phyloP scores from a whole-genome alignment of 176 grass and related monocot genomes.

The Carex littledalei region DNA sequence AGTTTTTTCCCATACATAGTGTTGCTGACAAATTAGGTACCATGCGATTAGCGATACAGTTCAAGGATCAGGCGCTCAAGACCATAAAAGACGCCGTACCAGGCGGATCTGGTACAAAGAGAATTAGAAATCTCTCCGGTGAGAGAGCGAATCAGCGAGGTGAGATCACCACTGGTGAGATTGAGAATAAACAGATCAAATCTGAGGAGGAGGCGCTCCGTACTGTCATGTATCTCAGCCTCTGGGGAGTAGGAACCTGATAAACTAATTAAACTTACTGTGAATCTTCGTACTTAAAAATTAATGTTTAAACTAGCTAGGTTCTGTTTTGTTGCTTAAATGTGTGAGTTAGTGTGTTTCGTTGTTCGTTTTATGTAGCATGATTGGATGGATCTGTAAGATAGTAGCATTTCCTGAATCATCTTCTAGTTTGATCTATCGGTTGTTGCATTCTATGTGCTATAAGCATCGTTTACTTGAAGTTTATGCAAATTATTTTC shows the following conservation, averaged over 20 bases:
- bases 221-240: constrained; percentile 11
- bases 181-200: background rate
- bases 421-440: background rate
- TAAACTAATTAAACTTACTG: background rate
- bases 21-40: background rate
- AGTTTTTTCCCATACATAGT: background rate
- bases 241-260: constrained; percentile 8
- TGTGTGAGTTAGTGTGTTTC: background rate
- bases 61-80: constrained; percentile 12
- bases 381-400: background rate
- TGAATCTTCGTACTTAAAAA: background rate
- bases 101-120: constrained; percentile 4
- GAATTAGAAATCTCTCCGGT: background rate
- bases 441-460: background rate
- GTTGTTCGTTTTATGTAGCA: background rate
- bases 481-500: background rate
- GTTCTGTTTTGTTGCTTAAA: background rate
- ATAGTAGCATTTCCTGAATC: background rate
- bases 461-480: background rate
- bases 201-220: background rate
- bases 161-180: background rate
- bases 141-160: background rate
- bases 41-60: constrained; percentile 15
- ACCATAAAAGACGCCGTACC: background rate
- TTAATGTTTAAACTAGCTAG: background rate